Evolutionary conservation across 768 basidiomycete species (phyloP), one percentile per base, ranked within the genome.

Genomic region (Guyanaporus albipodus): DNA sequence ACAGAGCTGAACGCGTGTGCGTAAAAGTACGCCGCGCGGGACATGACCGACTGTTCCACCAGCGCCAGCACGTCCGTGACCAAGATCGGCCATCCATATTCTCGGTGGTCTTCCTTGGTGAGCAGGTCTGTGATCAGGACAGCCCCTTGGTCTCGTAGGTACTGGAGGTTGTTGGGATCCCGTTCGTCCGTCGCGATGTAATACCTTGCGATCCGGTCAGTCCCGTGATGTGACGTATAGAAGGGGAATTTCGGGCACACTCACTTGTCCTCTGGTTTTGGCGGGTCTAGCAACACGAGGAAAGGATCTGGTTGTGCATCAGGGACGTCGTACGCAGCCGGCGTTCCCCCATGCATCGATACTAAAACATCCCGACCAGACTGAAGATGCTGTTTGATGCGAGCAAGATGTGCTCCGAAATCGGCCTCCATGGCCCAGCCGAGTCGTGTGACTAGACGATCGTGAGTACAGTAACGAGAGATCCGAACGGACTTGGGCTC

Each of bases 181-280:
- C 74, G 72, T 49, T 76, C 75, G 45, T 76, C 74, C 18, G 68
- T 72, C n/a, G 68, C 69, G 8, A 70, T 57, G 42, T 64, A 70
- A 34, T 54, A 71, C 33, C 68, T 69, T 22, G 19, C 19, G 8
- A 36, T 14, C 8, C 22, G 12, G 22, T 42, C 8, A 34, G 29
- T n/a, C n/a, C n/a, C n/a, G n/a, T n/a, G n/a, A n/a, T n/a, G n/a
- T n/a, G n/a, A n/a, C n/a, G n/a, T n/a, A n/a, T n/a, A n/a, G n/a
- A n/a, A n/a, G n/a, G n/a, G n/a, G n/a, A n/a, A n/a, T n/a, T n/a
- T n/a, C n/a, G n/a, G 2, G 33, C 9, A 14, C 2, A 32, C 52
- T 33, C 31, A 68, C 63, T 38, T 53, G 31, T 66, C 61, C 32
- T 44, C 53, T 4, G 50, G 41, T 32, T 55, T 41, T 10, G 63